Base-by-base conservation (phyloP, 164 flowering plant genomes). In the Warburgia ugandensis region DNA sequence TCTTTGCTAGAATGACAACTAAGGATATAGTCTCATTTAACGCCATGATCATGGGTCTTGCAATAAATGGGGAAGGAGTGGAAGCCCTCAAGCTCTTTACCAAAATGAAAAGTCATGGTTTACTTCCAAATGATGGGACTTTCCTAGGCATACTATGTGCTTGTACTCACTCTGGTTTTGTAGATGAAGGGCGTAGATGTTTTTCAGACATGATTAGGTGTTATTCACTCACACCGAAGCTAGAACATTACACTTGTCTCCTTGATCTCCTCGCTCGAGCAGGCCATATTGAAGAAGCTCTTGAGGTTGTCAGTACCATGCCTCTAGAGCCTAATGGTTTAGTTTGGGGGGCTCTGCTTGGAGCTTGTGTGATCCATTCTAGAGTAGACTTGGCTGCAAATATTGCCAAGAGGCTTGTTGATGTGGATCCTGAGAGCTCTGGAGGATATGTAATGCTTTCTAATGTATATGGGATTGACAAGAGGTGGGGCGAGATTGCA, bases 11-110 rank as follows among this genome's bases (percentile, higher is more conserved):
- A 27, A 59, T 77, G 69, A 47, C 25, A 16, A 33, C 49, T 9
- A 77, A 74, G 53, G 85, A 84, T 55, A 73, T 65, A n/a, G 69
- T 75, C 26, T 59, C 81, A 2, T 76, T 64, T 51, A 84, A 79
- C 69, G 80, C 77, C 25, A 84, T 81, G 83, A 81, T 79, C 53
- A 81, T 77, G 75, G 85, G 85, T 22, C 70, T 75, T 50, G 87
- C 85, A 28, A 38, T 68, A 21, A 75, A 79, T 52, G 77, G 92
- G 13, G 35, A 75, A 56, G 85, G 81, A 20, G 36, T 48, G 12
- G 81, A 74, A 46, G 85, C 92, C 30, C 54, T 81, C 27, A 41
- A 19, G 36, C 71, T 72, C 30, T 80, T 80, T 62, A 48, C 49
- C 16, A 50, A 49, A 56, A 79, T 81, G 80, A 58, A 59, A 42